A percentile compares a stretch with the other conserved stretches of the same genome.
Evolutionary conservation across 129 eudicot species (phyloP).

Genomic region (Pittosporum tobira): DNA sequence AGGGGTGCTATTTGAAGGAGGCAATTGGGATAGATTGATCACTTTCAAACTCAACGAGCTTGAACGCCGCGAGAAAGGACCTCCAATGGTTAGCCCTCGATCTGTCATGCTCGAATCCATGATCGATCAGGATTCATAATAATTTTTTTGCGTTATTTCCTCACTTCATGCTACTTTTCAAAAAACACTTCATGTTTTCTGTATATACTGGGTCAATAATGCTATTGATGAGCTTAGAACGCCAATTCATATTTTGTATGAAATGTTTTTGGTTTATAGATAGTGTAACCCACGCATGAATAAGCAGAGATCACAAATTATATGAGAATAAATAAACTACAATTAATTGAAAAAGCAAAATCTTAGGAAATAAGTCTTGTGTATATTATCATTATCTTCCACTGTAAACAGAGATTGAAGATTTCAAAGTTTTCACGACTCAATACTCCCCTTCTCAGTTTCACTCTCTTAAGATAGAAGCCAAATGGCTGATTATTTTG

Average conservation of each 20-base stretch:
- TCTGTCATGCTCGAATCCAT: conserved; percentile 55
- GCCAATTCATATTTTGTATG: neutral
- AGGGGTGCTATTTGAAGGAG: conserved; percentile 93
- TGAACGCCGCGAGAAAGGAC: conserved; percentile 83
- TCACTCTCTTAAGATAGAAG: neutral
- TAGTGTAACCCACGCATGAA: too few relatives aligned
- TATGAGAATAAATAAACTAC: neutral
- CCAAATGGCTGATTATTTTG: neutral
- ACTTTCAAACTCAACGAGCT: conserved; percentile 69
- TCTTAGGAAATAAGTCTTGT: neutral
- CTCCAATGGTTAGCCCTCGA: conserved; percentile 78
- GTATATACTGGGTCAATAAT: conserved; percentile 14
- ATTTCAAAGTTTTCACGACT: neutral
- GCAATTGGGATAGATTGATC: conserved; percentile 77
- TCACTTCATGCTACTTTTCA: neutral
- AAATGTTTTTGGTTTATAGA: neutral
- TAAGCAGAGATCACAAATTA: too few relatives aligned
- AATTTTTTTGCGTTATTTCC: neutral
- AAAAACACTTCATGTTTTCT: neutral
- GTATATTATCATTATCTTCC: neutral
- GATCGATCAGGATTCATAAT: conserved; percentile 27
- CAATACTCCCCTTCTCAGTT: too few relatives aligned
- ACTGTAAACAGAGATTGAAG: neutral
- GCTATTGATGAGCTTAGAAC: neutral
- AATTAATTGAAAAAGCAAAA: too few relatives aligned